phyloP scores from a whole-genome alignment of 768 basidiomycete genomes.

The Termitomyces sp. region DNA sequence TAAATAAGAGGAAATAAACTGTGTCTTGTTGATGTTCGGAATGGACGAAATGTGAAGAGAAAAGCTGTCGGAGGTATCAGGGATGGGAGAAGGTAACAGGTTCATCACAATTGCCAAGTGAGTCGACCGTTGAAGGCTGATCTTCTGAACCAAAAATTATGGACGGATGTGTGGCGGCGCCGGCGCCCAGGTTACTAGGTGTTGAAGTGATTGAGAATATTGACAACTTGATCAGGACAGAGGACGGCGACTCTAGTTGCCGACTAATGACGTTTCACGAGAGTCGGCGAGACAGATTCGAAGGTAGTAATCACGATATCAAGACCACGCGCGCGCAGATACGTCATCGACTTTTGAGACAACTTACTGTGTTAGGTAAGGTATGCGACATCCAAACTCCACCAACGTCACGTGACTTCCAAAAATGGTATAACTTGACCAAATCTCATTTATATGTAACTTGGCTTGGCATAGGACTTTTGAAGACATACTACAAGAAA shows the following conservation, averaged over 20 bases:
- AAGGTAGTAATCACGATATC: no score
- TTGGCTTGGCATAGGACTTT: no score
- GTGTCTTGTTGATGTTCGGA: constrained; percentile 37
- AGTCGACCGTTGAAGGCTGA: no score
- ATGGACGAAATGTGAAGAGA: constrained; percentile 23
- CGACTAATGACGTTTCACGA: background rate
- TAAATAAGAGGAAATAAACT: constrained; percentile 45
- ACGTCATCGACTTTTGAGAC: background rate
- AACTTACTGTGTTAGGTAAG: no score
- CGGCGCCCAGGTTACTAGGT: background rate
- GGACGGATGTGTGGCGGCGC: background rate
- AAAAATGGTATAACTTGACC: no score
- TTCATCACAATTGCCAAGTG: background rate
- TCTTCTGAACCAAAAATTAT: no score
- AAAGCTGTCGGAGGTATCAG: background rate
- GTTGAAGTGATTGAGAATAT: background rate
- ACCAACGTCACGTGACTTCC: no score
- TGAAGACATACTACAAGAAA: no score
- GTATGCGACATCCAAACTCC: no score
- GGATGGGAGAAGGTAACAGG: background rate
- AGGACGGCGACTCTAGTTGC: background rate
- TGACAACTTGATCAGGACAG: background rate
- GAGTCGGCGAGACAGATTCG: no score
- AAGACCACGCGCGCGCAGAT: background rate
- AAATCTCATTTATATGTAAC: no score